Base-by-base conservation (phyloP, 108 stramenopile genomes). In the Pseudonitzschia multiseries region DNA sequence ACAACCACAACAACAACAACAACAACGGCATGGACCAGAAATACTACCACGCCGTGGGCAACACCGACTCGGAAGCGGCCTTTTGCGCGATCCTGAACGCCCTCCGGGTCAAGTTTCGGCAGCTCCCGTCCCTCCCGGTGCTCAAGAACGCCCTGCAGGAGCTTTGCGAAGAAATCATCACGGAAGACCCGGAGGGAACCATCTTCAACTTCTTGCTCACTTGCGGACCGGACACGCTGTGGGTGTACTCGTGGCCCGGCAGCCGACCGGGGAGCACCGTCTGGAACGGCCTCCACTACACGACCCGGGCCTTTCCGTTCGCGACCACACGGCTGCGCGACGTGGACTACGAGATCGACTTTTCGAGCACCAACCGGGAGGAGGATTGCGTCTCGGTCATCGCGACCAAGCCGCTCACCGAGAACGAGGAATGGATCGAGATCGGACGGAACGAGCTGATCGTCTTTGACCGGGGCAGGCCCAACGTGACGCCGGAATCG, bases 11-110 rank as follows among this genome's bases (percentile, higher is more conserved):
- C n/a, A n/a, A n/a, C n/a, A n/a, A n/a, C n/a, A n/a, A n/a, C n/a
- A n/a, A n/a, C n/a, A n/a, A n/a, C n/a, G n/a, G 72, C 44, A 36
- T 22, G 22, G 71, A 73, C 43, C 62, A 77, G 43, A 56, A 32
- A 8, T 73, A 71, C n/a, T 88, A 82, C 65, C 68, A 83, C 60
- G 88, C 96, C 15, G 85, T 97, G 41, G 96, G 96, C 5, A 88
- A 91, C 60, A 97, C 96, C 13, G 96, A 97, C 79, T 91, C 90
- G 17, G 96, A 97, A 69, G 87, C 90, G 5, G 90, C 88, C 52
- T 97, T 97, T 82, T 94, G 93, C 74, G 89, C 89, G 69, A 92
- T 97, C 71, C 77, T 97, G 64, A 97, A 95, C 79, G 87, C 86
- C 2, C 72, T 97, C 33, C 74, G 88, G 33, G 86, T 88, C 22